Percentiles rank a stretch among this genome's conserved stretches.
Conservation (phyloP, 345 rosid species). For the Gossypium longicalyx region DNA sequence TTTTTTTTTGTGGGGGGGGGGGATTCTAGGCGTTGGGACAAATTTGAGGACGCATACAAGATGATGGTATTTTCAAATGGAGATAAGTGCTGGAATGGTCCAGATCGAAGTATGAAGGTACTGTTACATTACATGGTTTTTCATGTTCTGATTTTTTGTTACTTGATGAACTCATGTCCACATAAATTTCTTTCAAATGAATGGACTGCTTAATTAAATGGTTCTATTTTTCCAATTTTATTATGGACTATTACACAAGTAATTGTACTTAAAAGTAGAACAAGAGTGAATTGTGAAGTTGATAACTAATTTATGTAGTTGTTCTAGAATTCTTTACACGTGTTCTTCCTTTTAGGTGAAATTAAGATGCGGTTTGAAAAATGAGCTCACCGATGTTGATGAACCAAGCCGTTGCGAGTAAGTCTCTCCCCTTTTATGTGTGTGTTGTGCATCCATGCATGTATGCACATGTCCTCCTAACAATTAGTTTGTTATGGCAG, state of each 20-base stretch:
- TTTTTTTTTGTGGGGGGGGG: background rate
- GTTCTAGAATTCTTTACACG: background rate
- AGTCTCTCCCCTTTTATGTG: constrained; percentile 16
- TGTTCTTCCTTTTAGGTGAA: constrained; percentile 44
- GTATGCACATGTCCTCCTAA: constrained; percentile 2
- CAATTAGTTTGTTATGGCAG: constrained; percentile 34
- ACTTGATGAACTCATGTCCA: background rate
- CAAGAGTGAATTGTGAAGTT: background rate
- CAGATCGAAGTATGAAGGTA: constrained; percentile 89
- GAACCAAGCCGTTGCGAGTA: constrained; percentile 99
- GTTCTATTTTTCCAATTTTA: background rate
- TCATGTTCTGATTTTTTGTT: constrained; percentile 2
- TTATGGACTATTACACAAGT: background rate
- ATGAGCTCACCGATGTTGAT: constrained; percentile 74
- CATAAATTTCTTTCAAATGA: background rate
- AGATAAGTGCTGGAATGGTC: constrained; percentile 96
- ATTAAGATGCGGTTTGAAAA: constrained; percentile 81
- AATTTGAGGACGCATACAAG: constrained; percentile 63
- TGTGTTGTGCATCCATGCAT: background rate
- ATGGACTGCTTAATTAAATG: background rate
- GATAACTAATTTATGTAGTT: background rate
- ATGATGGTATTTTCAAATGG: constrained; percentile 73
- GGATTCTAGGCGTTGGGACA: constrained; percentile 68
- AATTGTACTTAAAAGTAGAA: background rate
- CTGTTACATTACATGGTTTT: background rate